Evolutionary conservation across 441 rosid genomes (phyloP).

Genomic region (Gossypium laxum): DNA sequence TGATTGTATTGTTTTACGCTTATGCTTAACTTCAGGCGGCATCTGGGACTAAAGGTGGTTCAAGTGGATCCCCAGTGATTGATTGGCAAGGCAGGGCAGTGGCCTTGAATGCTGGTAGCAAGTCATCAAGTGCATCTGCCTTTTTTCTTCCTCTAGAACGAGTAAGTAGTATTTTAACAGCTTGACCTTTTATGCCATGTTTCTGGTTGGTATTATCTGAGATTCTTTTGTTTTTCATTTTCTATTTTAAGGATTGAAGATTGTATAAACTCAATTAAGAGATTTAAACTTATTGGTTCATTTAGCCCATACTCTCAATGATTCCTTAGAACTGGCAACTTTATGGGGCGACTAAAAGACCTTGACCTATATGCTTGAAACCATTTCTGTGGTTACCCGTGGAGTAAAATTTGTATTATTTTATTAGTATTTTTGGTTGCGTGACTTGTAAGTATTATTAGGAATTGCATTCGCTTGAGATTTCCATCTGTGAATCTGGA

Average conservation of each 20-base stretch:
- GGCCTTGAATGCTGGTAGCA: conserved; percentile 97
- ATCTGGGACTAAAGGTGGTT: conserved; percentile 94
- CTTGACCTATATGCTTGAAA: neutral
- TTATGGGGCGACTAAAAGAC: neutral
- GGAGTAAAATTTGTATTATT: neutral
- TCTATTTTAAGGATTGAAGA: neutral
- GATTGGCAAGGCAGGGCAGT: conserved; percentile 95
- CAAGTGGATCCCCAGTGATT: conserved; percentile 98
- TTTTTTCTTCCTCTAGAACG: conserved; percentile 80
- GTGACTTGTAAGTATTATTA: neutral
- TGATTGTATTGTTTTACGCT: conserved; percentile 9
- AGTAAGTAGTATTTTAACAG: conserved; percentile 39
- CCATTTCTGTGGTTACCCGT: neutral
- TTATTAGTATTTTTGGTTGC: neutral
- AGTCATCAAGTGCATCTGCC: conserved; percentile 81
- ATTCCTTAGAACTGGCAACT: neutral
- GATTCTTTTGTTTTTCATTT: neutral
- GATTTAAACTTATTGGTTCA: neutral
- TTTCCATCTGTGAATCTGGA: neutral
- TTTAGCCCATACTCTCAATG: neutral
- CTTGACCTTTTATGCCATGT: conserved; percentile 5
- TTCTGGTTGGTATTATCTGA: conserved; percentile 10
- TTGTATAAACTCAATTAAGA: neutral
- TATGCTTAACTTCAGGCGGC: conserved; percentile 58
- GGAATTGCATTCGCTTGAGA: neutral